phyloP scores from a whole-genome alignment of 768 basidiomycete species.

The Jaapia argillacea region DNA sequence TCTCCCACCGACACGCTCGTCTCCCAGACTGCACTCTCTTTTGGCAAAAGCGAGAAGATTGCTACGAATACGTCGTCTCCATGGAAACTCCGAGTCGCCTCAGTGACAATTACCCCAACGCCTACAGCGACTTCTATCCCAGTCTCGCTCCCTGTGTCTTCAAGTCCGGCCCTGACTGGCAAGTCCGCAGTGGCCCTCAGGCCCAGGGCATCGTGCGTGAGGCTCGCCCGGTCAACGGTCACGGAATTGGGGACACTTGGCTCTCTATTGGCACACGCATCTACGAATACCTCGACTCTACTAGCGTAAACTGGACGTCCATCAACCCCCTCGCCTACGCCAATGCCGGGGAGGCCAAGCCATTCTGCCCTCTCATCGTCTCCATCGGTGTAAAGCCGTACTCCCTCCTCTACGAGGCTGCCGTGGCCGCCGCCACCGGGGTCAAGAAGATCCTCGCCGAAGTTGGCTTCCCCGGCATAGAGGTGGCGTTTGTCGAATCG shows the following conservation, averaged over 20 bases:
- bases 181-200: conserved; percentile 10
- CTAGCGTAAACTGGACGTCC: conserved; percentile 17
- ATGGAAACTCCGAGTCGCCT: conserved; percentile 7
- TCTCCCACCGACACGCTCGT: too few species aligned
- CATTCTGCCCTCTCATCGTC: conserved; percentile 15
- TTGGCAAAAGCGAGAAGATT: too few species aligned
- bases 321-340: conserved; percentile 23
- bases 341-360: conserved; percentile 12
- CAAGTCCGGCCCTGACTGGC: conserved; percentile 19
- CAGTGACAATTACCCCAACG: conserved; percentile 8
- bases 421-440: conserved; percentile 15
- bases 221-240: conserved; percentile 19
- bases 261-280: conserved; percentile 12
- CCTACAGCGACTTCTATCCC: conserved; percentile 19
- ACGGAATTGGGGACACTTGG: conserved; percentile 19
- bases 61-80: too few species aligned
- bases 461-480: conserved; percentile 19
- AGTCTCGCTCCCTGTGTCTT: conserved; percentile 16
- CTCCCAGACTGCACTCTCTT: too few species aligned
- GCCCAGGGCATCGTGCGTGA: conserved; percentile 14
- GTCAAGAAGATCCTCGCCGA: conserved; percentile 18
- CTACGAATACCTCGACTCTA: conserved; percentile 16
- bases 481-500: conserved; percentile 26
- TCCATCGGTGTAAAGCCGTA: conserved; percentile 22
- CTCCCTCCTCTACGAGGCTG: conserved; percentile 17